A percentile compares a stretch with the other conserved stretches of the same genome.
Conservation (phyloP, 805 yeast species). For the Spathaspora girioi region DNA sequence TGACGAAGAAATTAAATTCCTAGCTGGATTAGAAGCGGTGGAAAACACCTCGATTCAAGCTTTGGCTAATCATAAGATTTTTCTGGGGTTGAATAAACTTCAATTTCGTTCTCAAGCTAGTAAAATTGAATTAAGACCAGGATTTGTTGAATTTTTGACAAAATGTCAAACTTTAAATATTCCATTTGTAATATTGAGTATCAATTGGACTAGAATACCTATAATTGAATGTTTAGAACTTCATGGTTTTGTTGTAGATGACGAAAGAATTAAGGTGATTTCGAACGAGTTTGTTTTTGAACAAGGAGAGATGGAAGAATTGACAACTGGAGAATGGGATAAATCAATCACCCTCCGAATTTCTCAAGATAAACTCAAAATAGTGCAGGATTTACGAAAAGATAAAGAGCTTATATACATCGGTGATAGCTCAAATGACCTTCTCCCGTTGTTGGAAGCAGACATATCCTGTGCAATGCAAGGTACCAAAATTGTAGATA, state of each 20-base stretch:
- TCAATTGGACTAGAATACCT: constrained; percentile 57
- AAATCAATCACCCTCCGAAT: constrained; percentile 35
- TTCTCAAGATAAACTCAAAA: constrained; percentile 47
- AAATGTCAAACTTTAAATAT: constrained; percentile 15
- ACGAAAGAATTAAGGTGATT: constrained; percentile 25
- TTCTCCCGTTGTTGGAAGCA: constrained; percentile 45
- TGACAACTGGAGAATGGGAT: constrained; percentile 30
- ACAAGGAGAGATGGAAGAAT: background rate
- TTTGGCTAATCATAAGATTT: constrained; percentile 33
- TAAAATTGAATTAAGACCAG: constrained; percentile 35
- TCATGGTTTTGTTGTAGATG: constrained; percentile 15
- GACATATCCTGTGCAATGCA: constrained; percentile 45
- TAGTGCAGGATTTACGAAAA: constrained; percentile 11
- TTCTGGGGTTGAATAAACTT: constrained; percentile 34
- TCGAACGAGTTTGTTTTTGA: constrained; percentile 50
- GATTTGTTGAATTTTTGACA: constrained; percentile 32
- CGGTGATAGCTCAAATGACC: constrained; percentile 65
- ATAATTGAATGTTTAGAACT: constrained; percentile 32
- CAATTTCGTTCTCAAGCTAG: constrained; percentile 32
- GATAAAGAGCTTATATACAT: constrained; percentile 37
- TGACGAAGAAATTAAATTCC: constrained; percentile 43
- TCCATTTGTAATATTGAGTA: constrained; percentile 49
- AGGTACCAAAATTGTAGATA: constrained; percentile 26
- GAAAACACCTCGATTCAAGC: constrained; percentile 49
- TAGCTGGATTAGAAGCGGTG: constrained; percentile 39